Percentiles rank a stretch among this genome's conserved stretches.
Evolutionary conservation across 208 protist genomes (phyloP).

Genomic region (Wallacemonas sp.): DNA sequence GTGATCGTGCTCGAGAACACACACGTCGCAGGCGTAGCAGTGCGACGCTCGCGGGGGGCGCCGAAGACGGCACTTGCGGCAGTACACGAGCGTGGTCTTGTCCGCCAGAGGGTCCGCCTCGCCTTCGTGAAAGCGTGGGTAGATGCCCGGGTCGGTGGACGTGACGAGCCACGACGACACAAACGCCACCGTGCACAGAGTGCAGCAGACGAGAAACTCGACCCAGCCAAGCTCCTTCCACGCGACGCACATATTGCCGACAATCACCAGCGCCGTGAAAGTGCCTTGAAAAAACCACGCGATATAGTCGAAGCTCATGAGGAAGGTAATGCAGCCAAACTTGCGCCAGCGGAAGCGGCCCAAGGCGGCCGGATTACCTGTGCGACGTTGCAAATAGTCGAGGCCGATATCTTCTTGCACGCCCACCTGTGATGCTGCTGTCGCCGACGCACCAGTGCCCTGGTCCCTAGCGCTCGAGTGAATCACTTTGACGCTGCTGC

Average conservation of each 20-base stretch:
- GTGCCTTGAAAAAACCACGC: slow-evolving; percentile 11
- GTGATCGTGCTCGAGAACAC: slow-evolving; percentile 82
- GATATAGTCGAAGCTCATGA: slow-evolving; percentile 7
- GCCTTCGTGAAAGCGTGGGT: slow-evolving; percentile 35
- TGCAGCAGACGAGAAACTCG: slow-evolving; percentile 18
- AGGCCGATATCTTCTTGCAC: slow-evolving; percentile 12
- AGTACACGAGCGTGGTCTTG: slow-evolving; percentile 34
- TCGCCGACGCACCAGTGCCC: neutral
- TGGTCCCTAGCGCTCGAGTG: slow-evolving; percentile 1
- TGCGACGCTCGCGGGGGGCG: slow-evolving; percentile 63
- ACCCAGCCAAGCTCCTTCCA: slow-evolving; percentile 25
- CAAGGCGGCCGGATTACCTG: neutral
- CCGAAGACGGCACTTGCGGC: slow-evolving; percentile 53
- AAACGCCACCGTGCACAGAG: slow-evolving; percentile 25
- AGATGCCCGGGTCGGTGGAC: slow-evolving; percentile 58
- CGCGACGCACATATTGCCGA: slow-evolving; percentile 29
- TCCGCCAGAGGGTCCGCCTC: slow-evolving; percentile 25
- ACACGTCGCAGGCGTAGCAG: slow-evolving; percentile 83
- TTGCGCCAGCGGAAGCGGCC: neutral
- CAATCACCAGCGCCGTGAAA: slow-evolving; percentile 23
- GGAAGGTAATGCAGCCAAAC: neutral
- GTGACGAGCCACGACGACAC: slow-evolving; percentile 33
- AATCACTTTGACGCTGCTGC: slow-evolving; percentile 9
- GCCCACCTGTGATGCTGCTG: too few relatives aligned
- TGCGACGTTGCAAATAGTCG: slow-evolving; percentile 5